phyloP scores from a whole-genome alignment of 2,329 filamentous ascomycete genomes.

The Macrophomina phaseolina region DNA sequence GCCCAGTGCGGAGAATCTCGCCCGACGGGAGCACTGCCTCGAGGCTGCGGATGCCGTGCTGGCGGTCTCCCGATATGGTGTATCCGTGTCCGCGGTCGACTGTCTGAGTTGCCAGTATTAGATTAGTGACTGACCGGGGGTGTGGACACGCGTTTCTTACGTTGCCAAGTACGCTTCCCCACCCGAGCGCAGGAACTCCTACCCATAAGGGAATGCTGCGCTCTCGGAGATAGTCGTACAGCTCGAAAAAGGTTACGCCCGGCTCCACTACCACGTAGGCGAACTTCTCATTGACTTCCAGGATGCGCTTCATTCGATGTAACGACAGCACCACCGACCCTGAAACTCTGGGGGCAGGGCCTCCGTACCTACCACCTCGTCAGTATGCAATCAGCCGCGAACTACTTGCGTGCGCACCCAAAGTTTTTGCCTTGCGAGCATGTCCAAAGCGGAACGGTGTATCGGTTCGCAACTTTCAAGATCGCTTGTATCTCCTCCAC shows the following conservation, averaged over 20 bases:
- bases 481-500: conserved; percentile 37
- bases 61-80: conserved; percentile 51
- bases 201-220: conserved; percentile 47
- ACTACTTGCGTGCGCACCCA: conserved; percentile 43
- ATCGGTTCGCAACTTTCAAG: conserved; percentile 40
- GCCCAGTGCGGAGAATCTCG: conserved; percentile 32
- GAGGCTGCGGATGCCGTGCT: conserved; percentile 51
- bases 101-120: neutral
- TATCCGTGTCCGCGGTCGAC: conserved; percentile 39
- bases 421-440: conserved; percentile 52
- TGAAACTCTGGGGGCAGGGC: conserved; percentile 53
- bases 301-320: conserved; percentile 49
- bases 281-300: conserved; percentile 47
- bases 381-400: no score
- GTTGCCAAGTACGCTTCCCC: conserved; percentile 43
- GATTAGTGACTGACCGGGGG: neutral
- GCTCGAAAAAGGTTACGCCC: conserved; percentile 54
- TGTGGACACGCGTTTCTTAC: neutral
- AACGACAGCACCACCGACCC: conserved; percentile 55
- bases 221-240: conserved; percentile 46
- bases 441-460: conserved; percentile 42
- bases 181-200: conserved; percentile 44
- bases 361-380: conserved; percentile 38
- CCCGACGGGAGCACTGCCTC: conserved; percentile 51
- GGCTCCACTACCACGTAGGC: conserved; percentile 52